These are phyloP conservation scores for Monosporascus sp. DNA, from an alignment of 2,329 filamentous ascomycete species.

Conservation along the genomic window DNA sequence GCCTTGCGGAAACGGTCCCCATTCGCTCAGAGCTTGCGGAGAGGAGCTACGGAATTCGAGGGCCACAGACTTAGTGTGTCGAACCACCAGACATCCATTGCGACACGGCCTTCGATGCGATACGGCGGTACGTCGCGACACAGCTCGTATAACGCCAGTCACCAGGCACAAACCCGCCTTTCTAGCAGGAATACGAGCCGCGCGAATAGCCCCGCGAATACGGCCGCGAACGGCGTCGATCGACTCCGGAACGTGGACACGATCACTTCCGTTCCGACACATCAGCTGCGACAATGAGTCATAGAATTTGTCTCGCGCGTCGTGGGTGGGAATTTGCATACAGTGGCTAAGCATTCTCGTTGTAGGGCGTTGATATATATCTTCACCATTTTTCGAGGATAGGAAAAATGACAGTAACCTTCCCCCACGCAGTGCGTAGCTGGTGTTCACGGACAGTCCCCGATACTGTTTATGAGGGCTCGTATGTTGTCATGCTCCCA, in stretches of 20 bases:
- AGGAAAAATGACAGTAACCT: no score
- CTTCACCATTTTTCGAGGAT: no score
- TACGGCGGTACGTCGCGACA: conserved; percentile 16
- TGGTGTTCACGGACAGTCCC: no score
- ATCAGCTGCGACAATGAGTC: not conserved
- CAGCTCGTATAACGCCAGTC: conserved; percentile 21
- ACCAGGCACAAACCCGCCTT: conserved; percentile 19
- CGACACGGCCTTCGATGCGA: conserved; percentile 12
- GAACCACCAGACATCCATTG: conserved; percentile 4
- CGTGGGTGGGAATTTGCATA: no score
- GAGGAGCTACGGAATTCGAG: conserved; percentile 21
- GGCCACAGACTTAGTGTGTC: conserved; percentile 12
- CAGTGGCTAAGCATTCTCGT: no score
- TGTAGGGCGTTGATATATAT: no score
- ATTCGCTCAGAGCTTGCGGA: conserved; percentile 56
- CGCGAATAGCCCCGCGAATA: conserved; percentile 13
- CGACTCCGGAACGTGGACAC: conserved; percentile 15
- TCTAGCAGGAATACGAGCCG: not conserved
- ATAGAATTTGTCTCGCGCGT: not conserved
- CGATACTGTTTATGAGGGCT: no score
- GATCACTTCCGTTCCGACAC: conserved; percentile 13
- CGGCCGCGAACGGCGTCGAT: conserved; percentile 17
- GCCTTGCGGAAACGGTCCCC: conserved; percentile 44
- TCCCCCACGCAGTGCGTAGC: no score
- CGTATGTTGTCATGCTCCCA: no score